These are phyloP conservation scores for Escallonia rubra DNA, from an alignment of 129 eudicot genomes.

Conservation along the genomic window DNA sequence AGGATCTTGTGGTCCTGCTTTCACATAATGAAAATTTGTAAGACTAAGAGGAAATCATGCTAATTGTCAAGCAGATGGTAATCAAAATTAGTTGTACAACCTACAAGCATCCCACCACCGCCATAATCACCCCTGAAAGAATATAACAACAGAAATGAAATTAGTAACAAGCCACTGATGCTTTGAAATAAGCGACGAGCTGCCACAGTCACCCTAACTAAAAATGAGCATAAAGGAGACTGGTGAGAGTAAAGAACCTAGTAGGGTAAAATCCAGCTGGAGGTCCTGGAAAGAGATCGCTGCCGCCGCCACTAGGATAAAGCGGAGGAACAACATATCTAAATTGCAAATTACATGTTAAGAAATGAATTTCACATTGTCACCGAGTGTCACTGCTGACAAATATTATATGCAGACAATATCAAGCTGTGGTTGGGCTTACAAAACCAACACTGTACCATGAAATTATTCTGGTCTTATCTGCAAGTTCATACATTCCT, in stretches of 20 bases:
- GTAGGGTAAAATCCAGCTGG: conserved; percentile 83
- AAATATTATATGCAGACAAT: too few relatives aligned
- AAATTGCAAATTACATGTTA: conserved; percentile 6
- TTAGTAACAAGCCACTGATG: too few relatives aligned
- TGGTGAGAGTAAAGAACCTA: conserved; percentile 24
- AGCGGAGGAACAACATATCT: conserved; percentile 64
- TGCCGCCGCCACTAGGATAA: conserved; percentile 40
- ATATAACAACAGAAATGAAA: not conserved
- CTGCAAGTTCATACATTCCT: too few relatives aligned
- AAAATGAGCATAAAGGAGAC: not conserved
- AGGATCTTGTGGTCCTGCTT: conserved; percentile 76
- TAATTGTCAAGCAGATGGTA: not conserved
- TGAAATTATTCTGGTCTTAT: too few relatives aligned
- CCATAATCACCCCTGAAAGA: conserved; percentile 60
- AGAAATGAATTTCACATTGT: not conserved
- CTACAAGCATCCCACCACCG: conserved; percentile 69
- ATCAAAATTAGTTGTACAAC: conserved; percentile 10
- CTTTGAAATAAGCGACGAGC: not conserved
- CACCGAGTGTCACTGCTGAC: too few relatives aligned
- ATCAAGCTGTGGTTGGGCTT: too few relatives aligned
- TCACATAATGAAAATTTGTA: not conserved
- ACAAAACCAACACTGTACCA: too few relatives aligned
- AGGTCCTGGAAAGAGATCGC: conserved; percentile 67
- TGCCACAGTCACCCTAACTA: not conserved
- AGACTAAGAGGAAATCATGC: not conserved